Base-by-base conservation (phyloP, 2,329 filamentous ascomycete genomes). In the Mariannaea sp. region DNA sequence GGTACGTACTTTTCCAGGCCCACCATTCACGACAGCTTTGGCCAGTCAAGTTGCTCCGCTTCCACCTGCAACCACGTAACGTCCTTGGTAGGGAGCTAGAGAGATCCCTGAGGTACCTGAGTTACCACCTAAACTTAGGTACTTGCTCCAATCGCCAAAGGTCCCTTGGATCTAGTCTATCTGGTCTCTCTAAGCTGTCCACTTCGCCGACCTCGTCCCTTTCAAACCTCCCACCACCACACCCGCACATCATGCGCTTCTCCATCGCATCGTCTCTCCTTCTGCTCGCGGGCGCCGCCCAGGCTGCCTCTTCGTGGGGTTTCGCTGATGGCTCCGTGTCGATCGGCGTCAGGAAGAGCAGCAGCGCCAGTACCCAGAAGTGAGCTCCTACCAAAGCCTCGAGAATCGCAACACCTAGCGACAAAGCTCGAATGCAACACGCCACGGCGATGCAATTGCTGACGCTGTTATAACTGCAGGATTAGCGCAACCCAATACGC, bases 271-370 rank as follows among this genome's bases (percentile, higher is more conserved):
- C 73, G 45, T 68, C 71, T 30, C 61, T 74, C 60, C 71, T 84
- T 36, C 71, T 80, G 57, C 75, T 81, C 53, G 76, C 77, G 43
- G 77, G 78, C 52, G 76, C 75, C 58, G 79, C 74, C 48, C 75
- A 77, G 60, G 81, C 81, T 27, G 78, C 80, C 50, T 77, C 80
- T 24, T 81, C 82, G 17, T 93, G 89, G 89, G 80, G 80, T 50
- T 92, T 92, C 65, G 81, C 88, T 60, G 88, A 92, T 73, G 89
- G 81, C 60, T 84, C 80, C 56, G 77, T 92, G 60, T 80, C 84
- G 7, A 78, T 92, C 53, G 76, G 78, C 60, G 75, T 79, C 64
- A 92, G 90, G 73, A 87, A 87, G 78, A 76, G 78, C 56, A 76
- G 78, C 56, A 80, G 78, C 57, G 76, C 77, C 46, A 73, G 79